A percentile compares a stretch with the other conserved stretches of the same genome.
These are phyloP conservation scores for Patellaria atrata DNA, from an alignment of 495 filamentous ascomycete genomes.

Conservation along the genomic window DNA sequence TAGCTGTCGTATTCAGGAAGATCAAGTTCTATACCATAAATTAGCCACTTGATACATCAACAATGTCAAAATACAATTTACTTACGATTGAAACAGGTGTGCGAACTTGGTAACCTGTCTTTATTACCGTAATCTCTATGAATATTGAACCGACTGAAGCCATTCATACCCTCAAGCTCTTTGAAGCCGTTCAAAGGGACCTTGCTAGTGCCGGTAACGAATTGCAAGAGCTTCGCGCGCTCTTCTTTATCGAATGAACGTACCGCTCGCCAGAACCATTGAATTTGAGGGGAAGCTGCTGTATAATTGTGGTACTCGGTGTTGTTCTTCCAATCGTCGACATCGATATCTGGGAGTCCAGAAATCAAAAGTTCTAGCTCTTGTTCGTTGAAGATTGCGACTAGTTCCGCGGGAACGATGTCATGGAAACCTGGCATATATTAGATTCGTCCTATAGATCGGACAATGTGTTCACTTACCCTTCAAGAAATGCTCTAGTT, in stretches of 20 bases:
- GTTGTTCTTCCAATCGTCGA: constrained; percentile 98
- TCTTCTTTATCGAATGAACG: constrained; percentile 99
- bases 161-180: constrained; percentile 98
- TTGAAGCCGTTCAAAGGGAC: constrained; percentile 98
- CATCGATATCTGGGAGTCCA: constrained; percentile 89
- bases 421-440: constrained; percentile 71
- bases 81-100: constrained; percentile 99
- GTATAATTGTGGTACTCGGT: constrained; percentile 98
- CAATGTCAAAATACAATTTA: constrained; percentile 22
- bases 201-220: constrained; percentile 97
- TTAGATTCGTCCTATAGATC: constrained; percentile 17
- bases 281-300: constrained; percentile 85
- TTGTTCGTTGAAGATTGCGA: constrained; percentile 97
- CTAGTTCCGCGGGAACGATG: constrained; percentile 85
- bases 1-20: constrained; percentile 97
- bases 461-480: constrained; percentile 36
- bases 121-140: constrained; percentile 98
- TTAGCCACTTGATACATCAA: constrained; percentile 4
- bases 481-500: constrained; percentile 89
- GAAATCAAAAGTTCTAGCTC: constrained; percentile 96
- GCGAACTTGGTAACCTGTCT: constrained; percentile 85
- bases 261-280: constrained; percentile 99
- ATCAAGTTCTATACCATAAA: constrained; percentile 64
- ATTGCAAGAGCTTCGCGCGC: constrained; percentile 91
- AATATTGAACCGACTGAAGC: constrained; percentile 95